Conservation (phyloP, 148 eudicot species). For the Linanthus parryae region DNA sequence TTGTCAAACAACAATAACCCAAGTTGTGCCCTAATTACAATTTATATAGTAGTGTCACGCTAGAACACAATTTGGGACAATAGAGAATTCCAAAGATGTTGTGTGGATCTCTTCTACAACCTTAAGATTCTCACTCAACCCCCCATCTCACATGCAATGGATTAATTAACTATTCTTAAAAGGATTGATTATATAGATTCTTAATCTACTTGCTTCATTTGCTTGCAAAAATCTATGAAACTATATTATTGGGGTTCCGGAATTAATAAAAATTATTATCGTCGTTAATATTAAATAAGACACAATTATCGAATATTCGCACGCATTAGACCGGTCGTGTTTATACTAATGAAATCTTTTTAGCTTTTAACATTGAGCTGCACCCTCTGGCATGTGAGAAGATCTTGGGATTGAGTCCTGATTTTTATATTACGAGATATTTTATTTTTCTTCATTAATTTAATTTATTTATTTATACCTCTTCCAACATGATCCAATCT, state of each 20-base stretch:
- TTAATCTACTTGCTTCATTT: too few species aligned
- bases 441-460: not conserved
- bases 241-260: too few species aligned
- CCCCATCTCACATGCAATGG: conserved; percentile 6
- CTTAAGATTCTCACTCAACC: not conserved
- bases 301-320: conserved; percentile 54
- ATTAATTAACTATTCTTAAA: conserved; percentile 11
- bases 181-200: conserved; percentile 31
- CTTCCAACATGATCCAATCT: conserved; percentile 15
- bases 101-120: too few species aligned
- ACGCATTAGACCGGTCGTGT: conserved; percentile 26
- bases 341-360: conserved; percentile 10
- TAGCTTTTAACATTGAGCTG: conserved; percentile 15
- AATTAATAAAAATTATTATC: conserved; percentile 15
- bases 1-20: too few species aligned
- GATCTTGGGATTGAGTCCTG: conserved; percentile 40
- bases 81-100: too few species aligned
- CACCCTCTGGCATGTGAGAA: conserved; percentile 32
- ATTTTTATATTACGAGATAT: conserved; percentile 22
- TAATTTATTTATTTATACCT: conserved; percentile 2
- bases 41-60: too few species aligned
- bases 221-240: too few species aligned
- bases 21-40: too few species aligned
- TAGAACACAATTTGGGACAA: too few species aligned
- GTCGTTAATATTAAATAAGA: conserved; percentile 20